phyloP scores from a whole-genome alignment of 78 protist species.

The Protostelium mycophagum region DNA sequence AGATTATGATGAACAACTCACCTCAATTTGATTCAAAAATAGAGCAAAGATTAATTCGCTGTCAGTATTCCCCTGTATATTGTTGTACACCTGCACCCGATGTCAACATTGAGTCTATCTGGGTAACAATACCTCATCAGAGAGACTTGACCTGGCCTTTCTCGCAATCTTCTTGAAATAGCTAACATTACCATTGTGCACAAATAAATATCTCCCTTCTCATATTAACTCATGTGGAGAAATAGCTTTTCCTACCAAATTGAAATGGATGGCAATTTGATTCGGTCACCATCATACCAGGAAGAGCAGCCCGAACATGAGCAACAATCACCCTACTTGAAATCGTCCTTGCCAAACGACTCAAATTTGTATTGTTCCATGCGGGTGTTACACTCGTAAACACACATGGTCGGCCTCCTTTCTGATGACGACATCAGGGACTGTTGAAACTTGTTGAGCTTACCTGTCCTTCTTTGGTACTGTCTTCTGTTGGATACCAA shows the following conservation, averaged over 20 bases:
- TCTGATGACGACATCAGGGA: no score
- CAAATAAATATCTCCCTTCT: slow-evolving; percentile 22
- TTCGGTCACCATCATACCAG: slow-evolving; percentile 28
- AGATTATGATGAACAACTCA: neutral
- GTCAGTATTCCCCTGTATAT: slow-evolving; percentile 4
- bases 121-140: neutral
- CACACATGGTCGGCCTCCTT: slow-evolving; percentile 42
- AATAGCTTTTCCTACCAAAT: neutral
- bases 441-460: neutral
- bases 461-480: neutral
- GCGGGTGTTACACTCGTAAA: slow-evolving; percentile 46
- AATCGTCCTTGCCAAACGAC: slow-evolving; percentile 11
- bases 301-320: slow-evolving; percentile 62
- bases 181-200: slow-evolving; percentile 62
- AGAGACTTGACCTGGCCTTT: neutral
- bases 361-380: slow-evolving; percentile 45
- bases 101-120: neutral
- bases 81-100: neutral
- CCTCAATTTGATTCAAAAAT: slow-evolving; percentile 8
- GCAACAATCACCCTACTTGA: slow-evolving; percentile 34
- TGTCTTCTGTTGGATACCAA: slow-evolving; percentile 39
- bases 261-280: slow-evolving; percentile 49
- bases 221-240: neutral
- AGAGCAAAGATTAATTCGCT: slow-evolving; percentile 8
- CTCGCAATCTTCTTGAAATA: slow-evolving; percentile 11